Evolutionary conservation across 1,284 basidiomycete genomes (phyloP).

Genomic region (Grifola frondosa): DNA sequence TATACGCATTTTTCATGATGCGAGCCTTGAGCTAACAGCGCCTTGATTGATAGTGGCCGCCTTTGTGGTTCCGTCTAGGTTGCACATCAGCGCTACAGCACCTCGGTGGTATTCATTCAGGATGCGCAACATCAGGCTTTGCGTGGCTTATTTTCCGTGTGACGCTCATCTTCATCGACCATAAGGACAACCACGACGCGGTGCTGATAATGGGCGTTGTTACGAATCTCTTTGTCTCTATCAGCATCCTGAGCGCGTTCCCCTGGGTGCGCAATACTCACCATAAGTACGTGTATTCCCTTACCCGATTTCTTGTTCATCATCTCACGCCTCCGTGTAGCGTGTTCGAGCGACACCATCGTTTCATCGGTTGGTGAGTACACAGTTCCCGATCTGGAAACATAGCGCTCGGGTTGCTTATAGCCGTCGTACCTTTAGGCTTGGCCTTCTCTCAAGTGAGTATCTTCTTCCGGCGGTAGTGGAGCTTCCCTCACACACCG

Average conservation of each 20-base stretch:
- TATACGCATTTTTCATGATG: too few relatives aligned
- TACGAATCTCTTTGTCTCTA: slow-evolving; percentile 54
- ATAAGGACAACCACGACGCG: slow-evolving; percentile 51
- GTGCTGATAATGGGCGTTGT: slow-evolving; percentile 57
- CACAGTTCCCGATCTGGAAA: slow-evolving; percentile 13
- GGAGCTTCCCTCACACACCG: slow-evolving; percentile 16
- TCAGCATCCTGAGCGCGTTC: slow-evolving; percentile 62
- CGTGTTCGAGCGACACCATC: slow-evolving; percentile 68
- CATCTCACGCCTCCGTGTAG: slow-evolving; percentile 35
- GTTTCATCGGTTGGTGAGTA: slow-evolving; percentile 67
- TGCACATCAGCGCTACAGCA: slow-evolving; percentile 67
- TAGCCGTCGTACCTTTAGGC: slow-evolving; percentile 35
- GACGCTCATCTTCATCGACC: slow-evolving; percentile 51
- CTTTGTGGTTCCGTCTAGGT: slow-evolving; percentile 56
- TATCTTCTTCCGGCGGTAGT: slow-evolving; percentile 13
- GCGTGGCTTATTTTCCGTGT: slow-evolving; percentile 64
- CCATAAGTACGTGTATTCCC: slow-evolving; percentile 52
- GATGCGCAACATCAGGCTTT: slow-evolving; percentile 63
- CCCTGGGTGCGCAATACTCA: slow-evolving; percentile 69
- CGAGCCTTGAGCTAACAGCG: neutral
- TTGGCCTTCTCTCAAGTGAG: slow-evolving; percentile 57
- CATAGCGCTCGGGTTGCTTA: slow-evolving; percentile 19
- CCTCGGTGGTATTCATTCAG: slow-evolving; percentile 71
- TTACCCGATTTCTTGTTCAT: slow-evolving; percentile 4
- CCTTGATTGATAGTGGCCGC: slow-evolving; percentile 52